Conservation (phyloP, 2,329 filamentous ascomycete species). For the Colletotrichum sansevieriae region DNA sequence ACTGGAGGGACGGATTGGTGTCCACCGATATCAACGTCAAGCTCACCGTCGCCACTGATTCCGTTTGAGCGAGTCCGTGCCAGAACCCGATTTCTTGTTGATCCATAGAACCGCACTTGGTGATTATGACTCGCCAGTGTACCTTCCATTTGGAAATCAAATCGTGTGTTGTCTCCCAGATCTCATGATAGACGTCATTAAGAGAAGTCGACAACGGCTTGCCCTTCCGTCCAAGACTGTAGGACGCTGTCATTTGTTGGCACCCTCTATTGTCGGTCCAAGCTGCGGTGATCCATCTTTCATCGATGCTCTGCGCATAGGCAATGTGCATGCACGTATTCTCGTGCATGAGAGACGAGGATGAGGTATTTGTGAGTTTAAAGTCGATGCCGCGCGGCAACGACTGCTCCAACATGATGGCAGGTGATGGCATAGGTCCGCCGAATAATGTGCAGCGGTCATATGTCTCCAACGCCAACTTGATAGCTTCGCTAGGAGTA, state of each 20-base stretch:
- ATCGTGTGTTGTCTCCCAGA: conserved; percentile 83
- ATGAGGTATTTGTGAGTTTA: conserved; percentile 75
- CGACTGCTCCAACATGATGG: conserved; percentile 78
- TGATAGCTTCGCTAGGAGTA: conserved; percentile 69
- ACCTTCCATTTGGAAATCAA: conserved; percentile 78
- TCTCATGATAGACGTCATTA: conserved; percentile 76
- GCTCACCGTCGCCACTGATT: conserved; percentile 64
- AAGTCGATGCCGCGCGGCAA: conserved; percentile 82
- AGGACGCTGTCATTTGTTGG: conserved; percentile 79
- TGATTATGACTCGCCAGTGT: conserved; percentile 82
- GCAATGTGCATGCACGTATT: conserved; percentile 85
- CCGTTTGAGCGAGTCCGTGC: conserved; percentile 65
- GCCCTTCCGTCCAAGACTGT: conserved; percentile 75
- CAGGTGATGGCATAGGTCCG: conserved; percentile 73
- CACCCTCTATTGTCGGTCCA: conserved; percentile 85
- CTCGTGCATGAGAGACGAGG: conserved; percentile 80
- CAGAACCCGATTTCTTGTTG: conserved; percentile 73
- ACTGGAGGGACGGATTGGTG: conserved; percentile 72
- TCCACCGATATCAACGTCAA: conserved; percentile 75
- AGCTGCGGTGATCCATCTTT: conserved; percentile 81
- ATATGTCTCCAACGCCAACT: conserved; percentile 80
- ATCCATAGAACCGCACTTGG: conserved; percentile 78
- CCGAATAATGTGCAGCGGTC: conserved; percentile 76
- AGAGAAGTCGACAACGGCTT: conserved; percentile 65
- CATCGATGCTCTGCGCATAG: conserved; percentile 81